Percentiles rank a stretch among this genome's conserved stretches.
These are phyloP conservation scores for Berberis vulgaris DNA, from an alignment of 164 flowering plant genomes.

Conservation along the genomic window DNA sequence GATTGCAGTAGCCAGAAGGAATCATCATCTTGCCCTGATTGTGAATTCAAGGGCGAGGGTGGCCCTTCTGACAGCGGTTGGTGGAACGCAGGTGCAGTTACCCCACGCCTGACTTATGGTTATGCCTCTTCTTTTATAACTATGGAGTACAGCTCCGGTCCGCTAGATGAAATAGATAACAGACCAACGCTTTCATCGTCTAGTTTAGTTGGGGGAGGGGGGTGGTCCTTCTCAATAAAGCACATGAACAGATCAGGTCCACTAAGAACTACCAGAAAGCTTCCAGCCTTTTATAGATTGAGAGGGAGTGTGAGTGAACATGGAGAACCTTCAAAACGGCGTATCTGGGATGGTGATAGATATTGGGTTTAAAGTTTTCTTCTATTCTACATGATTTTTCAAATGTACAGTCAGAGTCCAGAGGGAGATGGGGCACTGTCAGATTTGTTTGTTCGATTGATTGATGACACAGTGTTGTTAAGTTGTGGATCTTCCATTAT, in stretches of 20 bases:
- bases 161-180: conserved; percentile 58
- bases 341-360: conserved; percentile 22
- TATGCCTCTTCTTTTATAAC: conserved; percentile 71
- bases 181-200: conserved; percentile 17
- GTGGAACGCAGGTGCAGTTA: conserved; percentile 60
- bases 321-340: conserved; percentile 40
- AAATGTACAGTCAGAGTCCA: conserved; percentile 9
- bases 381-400: not conserved
- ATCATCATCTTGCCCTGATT: conserved; percentile 52
- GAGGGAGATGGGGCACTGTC: not conserved
- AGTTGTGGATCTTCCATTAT: no score
- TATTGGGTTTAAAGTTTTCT: conserved; percentile 7
- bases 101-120: conserved; percentile 55
- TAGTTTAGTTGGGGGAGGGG: conserved; percentile 3
- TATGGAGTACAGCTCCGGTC: conserved; percentile 85
- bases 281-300: conserved; percentile 38
- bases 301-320: conserved; percentile 90
- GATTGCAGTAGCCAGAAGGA: conserved; percentile 62
- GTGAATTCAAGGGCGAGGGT: conserved; percentile 51
- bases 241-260: conserved; percentile 84
- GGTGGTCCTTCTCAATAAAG: conserved; percentile 14
- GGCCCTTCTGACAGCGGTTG: conserved; percentile 54
- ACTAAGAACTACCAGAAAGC: conserved; percentile 53
- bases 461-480: no score
- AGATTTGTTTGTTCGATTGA: not conserved